Evolutionary conservation across 2,329 filamentous ascomycete genomes (phyloP), one percentile per base, ranked within the genome.

Genomic region (Boeremia lycopersici): DNA sequence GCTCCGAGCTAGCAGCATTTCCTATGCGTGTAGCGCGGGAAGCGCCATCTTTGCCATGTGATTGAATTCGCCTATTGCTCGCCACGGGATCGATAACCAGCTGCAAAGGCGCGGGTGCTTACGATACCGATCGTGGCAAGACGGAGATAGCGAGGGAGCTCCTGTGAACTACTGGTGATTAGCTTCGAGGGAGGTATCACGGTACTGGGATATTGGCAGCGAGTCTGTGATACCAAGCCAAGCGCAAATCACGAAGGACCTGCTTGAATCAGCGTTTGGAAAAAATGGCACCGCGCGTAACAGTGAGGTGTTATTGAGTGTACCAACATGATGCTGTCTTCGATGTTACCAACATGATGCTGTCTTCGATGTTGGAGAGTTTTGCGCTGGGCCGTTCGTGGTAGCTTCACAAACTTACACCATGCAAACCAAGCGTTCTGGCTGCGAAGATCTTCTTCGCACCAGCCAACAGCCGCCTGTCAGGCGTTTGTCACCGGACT

Each of bases 401-500:
- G 33, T 30, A 17, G 15, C 34, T 28, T 23, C 39, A 33, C 40
- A 36, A 38, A 38, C 48, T 50, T 28, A 44, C 30, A 17, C 23
- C 44, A 43, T 8, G 17, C 23, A 46, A 36, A 29, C 30, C 28
- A 36, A 17, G 41, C 19, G 35, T 36, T 12, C 41, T n/a, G 29
- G 13, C 12, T 26, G 35, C 46, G 38, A 13, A 46, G 35, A 45
- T 54, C 44, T 26, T 54, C 33, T n/a, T n/a, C 40, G 29, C 12
- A 36, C 35, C 46, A 49, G 25, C n/a, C 17, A 45, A 43, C 46
- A 50, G 46, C 41, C 46, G 52, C 52, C 50, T 38, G 46, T 38
- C 39, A 42, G 42, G 34, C 43, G 56, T 60, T 60, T 64, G 59
- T 33, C 46, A 38, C 48, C 45, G 30, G 19, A 43, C 26, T 56